Conservation (phyloP, 345 rosid genomes). For the Hypericum androsaemum region DNA sequence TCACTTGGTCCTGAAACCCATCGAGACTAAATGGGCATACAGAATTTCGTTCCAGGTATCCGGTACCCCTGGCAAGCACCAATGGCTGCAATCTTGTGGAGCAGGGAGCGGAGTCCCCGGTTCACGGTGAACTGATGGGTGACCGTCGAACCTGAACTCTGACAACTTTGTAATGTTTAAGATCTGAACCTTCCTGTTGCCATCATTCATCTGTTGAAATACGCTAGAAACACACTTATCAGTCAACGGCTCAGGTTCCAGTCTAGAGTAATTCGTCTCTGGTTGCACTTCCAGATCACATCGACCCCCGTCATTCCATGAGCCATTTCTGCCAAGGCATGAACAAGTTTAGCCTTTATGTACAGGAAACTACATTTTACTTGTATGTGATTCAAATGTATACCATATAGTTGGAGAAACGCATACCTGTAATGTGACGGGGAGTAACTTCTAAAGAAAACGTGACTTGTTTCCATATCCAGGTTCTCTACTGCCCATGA, state of each 20-base stretch:
- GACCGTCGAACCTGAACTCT: conserved; percentile 44
- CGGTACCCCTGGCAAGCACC: too few species aligned
- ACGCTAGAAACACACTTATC: conserved; percentile 41
- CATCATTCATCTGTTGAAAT: conserved; percentile 35
- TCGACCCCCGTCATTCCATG: conserved; percentile 64
- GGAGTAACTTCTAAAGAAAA: conserved; percentile 71
- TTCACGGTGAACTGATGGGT: too few species aligned
- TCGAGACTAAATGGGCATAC: background rate
- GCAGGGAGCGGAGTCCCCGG: too few species aligned
- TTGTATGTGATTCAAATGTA: too few species aligned
- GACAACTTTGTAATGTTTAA: conserved; percentile 68
- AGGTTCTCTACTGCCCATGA: conserved; percentile 43
- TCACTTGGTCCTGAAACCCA: conserved; percentile 21
- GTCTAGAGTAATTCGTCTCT: conserved; percentile 27
- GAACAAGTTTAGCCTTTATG: background rate
- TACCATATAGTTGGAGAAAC: too few species aligned
- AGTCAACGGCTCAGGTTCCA: conserved; percentile 40
- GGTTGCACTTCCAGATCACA: conserved; percentile 60
- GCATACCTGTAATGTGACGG: conserved; percentile 73
- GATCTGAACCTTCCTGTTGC: conserved; percentile 38
- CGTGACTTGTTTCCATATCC: conserved; percentile 36
- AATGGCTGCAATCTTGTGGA: too few species aligned
- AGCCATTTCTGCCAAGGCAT: conserved; percentile 42
- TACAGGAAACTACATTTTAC: too few species aligned
- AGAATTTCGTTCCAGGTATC: too few species aligned